These are phyloP conservation scores for Aspergillus novoparasiticus DNA, from an alignment of 2,329 filamentous ascomycete genomes.

Conservation along the genomic window DNA sequence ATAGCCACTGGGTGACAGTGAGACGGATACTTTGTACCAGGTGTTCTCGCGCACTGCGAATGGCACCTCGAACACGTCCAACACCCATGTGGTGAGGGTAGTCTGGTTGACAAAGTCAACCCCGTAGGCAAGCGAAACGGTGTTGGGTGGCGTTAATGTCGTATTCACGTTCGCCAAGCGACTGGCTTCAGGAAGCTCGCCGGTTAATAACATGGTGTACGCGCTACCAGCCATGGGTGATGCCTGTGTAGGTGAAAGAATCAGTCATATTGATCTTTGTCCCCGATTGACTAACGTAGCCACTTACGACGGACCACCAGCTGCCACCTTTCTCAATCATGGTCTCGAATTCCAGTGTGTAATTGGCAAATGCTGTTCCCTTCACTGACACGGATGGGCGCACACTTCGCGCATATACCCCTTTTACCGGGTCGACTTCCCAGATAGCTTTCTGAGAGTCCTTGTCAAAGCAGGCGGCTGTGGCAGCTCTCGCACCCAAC, in stretches of 20 bases:
- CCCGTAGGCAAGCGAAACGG: neutral
- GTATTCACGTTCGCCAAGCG: neutral
- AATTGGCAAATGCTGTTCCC: neutral
- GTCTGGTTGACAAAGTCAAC: neutral
- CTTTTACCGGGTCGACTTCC: neutral
- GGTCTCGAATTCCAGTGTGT: neutral
- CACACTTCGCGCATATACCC: neutral
- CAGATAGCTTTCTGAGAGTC: neutral
- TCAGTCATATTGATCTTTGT: neutral
- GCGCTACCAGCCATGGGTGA: neutral
- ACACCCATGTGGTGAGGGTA: neutral
- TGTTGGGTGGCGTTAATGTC: neutral
- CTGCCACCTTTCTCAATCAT: neutral
- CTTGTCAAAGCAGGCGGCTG: neutral
- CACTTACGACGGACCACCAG: neutral
- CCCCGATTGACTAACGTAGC: rapidly evolving
- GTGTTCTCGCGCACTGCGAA: neutral
- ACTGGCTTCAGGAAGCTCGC: neutral
- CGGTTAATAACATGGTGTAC: neutral
- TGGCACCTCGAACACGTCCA: neutral
- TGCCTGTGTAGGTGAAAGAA: neutral
- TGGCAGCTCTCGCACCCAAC: neutral
- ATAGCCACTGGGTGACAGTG: neutral
- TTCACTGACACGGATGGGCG: neutral
- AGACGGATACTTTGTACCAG: neutral